Percentiles rank a stretch among this genome's conserved stretches.
Evolutionary conservation across 208 protist genomes (phyloP).

Genomic region (Kentomonas sorsogonicus): DNA sequence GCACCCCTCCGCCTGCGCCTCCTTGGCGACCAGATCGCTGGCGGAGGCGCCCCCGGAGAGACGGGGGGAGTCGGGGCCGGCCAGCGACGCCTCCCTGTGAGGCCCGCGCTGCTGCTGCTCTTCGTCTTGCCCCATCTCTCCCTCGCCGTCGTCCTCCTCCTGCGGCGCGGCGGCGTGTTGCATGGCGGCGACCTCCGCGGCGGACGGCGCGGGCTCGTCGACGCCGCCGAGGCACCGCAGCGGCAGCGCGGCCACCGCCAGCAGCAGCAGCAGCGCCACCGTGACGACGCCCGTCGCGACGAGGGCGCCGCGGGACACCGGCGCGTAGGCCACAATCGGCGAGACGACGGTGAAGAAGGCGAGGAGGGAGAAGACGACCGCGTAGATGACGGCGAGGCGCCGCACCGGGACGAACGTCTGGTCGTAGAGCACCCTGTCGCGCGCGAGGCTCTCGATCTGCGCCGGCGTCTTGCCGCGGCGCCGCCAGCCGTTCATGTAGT

Average conservation of each 20-base stretch:
- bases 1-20: too few relatives aligned
- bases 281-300: slow-evolving; percentile 30
- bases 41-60: too few relatives aligned
- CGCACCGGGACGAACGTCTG: slow-evolving; percentile 47
- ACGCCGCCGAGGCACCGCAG: slow-evolving; percentile 38
- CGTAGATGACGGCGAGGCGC: slow-evolving; percentile 36
- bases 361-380: slow-evolving; percentile 26
- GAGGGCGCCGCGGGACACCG: slow-evolving; percentile 15
- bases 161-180: too few relatives aligned
- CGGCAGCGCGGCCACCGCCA: slow-evolving; percentile 34
- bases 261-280: slow-evolving; percentile 22
- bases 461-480: slow-evolving; percentile 32
- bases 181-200: slow-evolving; percentile 2
- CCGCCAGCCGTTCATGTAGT: slow-evolving; percentile 59
- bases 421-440: slow-evolving; percentile 36
- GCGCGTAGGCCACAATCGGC: slow-evolving; percentile 41
- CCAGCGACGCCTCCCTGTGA: too few relatives aligned
- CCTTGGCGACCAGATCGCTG: too few relatives aligned
- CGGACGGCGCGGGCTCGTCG: slow-evolving; percentile 23
- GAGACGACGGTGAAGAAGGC: slow-evolving; percentile 55
- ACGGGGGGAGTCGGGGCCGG: too few relatives aligned
- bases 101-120: too few relatives aligned
- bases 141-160: too few relatives aligned
- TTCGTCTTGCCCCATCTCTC: too few relatives aligned
- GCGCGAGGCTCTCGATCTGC: slow-evolving; percentile 26